Evolutionary conservation across 768 basidiomycete genomes (phyloP).

Genomic region (Lactarius evosmus): DNA sequence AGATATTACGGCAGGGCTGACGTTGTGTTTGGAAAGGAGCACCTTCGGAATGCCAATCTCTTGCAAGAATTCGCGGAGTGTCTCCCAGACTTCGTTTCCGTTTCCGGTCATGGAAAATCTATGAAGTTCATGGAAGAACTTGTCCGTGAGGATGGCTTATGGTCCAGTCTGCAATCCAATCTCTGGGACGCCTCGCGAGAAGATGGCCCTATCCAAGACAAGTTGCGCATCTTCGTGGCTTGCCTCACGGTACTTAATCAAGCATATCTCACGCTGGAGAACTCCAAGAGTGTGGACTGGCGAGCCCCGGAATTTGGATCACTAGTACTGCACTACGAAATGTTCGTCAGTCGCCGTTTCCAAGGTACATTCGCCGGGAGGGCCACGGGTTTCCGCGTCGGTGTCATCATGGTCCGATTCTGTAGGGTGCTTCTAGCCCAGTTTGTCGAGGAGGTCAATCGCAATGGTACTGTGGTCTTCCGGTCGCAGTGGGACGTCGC

Average conservation of each 20-base stretch:
- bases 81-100: background rate
- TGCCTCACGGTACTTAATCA: slow-evolving; percentile 8
- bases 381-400: too few relatives aligned
- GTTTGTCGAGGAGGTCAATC: background rate
- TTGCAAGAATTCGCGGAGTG: background rate
- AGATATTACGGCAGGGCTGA: background rate
- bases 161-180: background rate
- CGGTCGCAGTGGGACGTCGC: too few relatives aligned
- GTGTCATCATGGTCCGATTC: background rate
- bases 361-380: background rate
- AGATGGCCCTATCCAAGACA: background rate
- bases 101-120: background rate
- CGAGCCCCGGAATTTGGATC: slow-evolving; percentile 9
- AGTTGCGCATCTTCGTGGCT: slow-evolving; percentile 3
- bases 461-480: background rate
- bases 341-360: background rate
- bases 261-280: background rate
- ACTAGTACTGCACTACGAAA: background rate
- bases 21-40: slow-evolving; percentile 6
- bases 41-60: slow-evolving; percentile 3
- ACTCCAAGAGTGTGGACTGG: slow-evolving; percentile 7
- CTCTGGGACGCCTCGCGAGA: background rate
- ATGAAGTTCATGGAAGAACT: background rate
- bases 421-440: background rate
- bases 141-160: background rate